phyloP scores from a whole-genome alignment of 1,139 yeast species.

The Hansenula sp. region DNA sequence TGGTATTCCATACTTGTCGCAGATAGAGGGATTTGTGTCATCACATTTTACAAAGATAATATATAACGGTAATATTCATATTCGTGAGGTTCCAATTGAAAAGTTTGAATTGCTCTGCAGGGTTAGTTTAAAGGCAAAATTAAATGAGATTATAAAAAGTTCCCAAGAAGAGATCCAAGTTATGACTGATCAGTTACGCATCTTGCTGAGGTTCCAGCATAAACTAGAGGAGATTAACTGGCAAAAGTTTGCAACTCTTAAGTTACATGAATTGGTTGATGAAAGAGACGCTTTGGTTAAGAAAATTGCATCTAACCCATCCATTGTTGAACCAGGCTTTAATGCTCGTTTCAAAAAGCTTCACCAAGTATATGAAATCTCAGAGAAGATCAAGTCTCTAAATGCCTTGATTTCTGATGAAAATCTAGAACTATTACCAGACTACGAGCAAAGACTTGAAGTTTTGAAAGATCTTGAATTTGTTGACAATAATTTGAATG shows the following conservation, averaged over 20 bases:
- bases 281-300: constrained; percentile 40
- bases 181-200: constrained; percentile 37
- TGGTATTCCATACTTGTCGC: constrained; percentile 53
- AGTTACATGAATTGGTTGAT: constrained; percentile 46
- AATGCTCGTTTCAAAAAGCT: constrained; percentile 43
- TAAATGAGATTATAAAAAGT: constrained; percentile 41
- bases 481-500: constrained; percentile 72
- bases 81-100: constrained; percentile 39
- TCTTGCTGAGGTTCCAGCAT: constrained; percentile 37
- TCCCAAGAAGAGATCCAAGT: constrained; percentile 37
- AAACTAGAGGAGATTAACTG: constrained; percentile 44
- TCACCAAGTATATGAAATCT: constrained; percentile 41
- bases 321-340: constrained; percentile 38
- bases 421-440: constrained; percentile 85
- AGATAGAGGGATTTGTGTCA: constrained; percentile 26
- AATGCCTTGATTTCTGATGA: constrained; percentile 74
- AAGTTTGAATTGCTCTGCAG: constrained; percentile 48
- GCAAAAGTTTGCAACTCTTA: constrained; percentile 41
- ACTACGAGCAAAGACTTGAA: constrained; percentile 81
- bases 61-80: constrained; percentile 32
- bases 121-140: constrained; percentile 36
- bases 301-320: constrained; percentile 30
- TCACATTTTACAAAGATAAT: constrained; percentile 28
- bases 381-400: constrained; percentile 49
- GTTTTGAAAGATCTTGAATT: constrained; percentile 74